Base-by-base conservation (phyloP, 306 rosid species). In the Cicer judaicum region DNA sequence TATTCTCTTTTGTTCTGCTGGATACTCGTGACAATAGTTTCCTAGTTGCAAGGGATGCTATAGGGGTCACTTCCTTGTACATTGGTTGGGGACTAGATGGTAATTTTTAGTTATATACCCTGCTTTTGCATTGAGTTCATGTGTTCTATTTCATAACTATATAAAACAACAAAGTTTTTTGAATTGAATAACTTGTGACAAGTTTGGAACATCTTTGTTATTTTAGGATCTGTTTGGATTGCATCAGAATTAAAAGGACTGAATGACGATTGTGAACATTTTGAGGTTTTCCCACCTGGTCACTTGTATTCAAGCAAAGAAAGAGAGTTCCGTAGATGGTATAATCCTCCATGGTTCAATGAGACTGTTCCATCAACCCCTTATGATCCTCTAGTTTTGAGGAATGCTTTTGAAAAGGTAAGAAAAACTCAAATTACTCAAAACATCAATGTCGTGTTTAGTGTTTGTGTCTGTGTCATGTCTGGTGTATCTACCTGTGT, bases 81-180 rank as follows among this genome's bases (percentile, higher is more conserved):
- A 89, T 95, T 77, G 99, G 99, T 16, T 95, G 99, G 98, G 94
- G 98, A 59, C 87, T 87, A 42, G 97, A 95, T 83, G 98, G 98
- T 92, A 90, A 76, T 18, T 15, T 60, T 52, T n/a, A 18, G 15
- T 6, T 2, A 7, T 19, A 34, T 13, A 10, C 42, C 16, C 70
- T 7, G 11, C 36, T 48, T 73, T 47, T 60, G 16, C 64, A 46
- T 38, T 63, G 12, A 73, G 76, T 49, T 74, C 29, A 47, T 67
- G 3, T 60, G 1, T 24, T 34, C 6, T 19, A 8, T 18, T 64
- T 64, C 2, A 2, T 34, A 5, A 40, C 24, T 16, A 21, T 16
- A 21, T 16, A 10, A 12, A 63, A 1, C 48, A 61, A 61, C 9
- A 29, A 5, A 54, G 29, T 59, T 29, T 39, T 49, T 29, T 29